Percentiles rank a stretch among this genome's conserved stretches.
Conservation (phyloP, 1,139 yeast species). For the Arxiozyma heterogenica region DNA sequence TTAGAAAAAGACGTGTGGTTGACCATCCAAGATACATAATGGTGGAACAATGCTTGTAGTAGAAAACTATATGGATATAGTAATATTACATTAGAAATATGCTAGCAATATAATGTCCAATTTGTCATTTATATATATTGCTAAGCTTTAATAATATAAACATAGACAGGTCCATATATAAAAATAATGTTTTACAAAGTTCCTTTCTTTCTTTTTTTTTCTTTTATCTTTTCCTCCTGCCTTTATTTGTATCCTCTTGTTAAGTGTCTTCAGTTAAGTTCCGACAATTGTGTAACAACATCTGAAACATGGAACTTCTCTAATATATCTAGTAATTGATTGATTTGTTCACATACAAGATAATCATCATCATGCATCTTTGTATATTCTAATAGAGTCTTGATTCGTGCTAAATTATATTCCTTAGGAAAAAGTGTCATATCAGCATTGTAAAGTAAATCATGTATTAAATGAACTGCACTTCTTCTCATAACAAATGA, state of each 20-base stretch:
- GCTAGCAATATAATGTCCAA: no score
- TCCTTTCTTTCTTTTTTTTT: no score
- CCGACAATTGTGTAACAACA: background rate
- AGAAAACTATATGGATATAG: no score
- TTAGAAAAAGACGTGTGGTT: no score
- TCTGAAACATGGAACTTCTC: background rate
- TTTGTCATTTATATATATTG: no score
- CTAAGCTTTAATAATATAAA: no score
- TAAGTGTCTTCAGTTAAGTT: background rate
- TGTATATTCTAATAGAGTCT: slow-evolving; percentile 38
- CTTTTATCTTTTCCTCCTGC: background rate
- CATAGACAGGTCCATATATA: no score
- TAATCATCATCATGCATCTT: slow-evolving; percentile 45
- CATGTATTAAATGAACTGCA: slow-evolving; percentile 62
- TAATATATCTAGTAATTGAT: slow-evolving; percentile 31
- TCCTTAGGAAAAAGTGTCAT: slow-evolving; percentile 41
- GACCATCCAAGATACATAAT: no score
- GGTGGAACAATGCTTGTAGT: no score
- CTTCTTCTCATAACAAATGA: slow-evolving; percentile 54
- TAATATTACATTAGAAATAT: no score
- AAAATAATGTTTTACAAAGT: no score
- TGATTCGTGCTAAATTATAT: slow-evolving; percentile 36
- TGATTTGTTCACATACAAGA: slow-evolving; percentile 52
- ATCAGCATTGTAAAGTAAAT: slow-evolving; percentile 41
- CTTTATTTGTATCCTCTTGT: no score